Base-by-base conservation (phyloP, 805 yeast species). In the Ogataea pini region DNA sequence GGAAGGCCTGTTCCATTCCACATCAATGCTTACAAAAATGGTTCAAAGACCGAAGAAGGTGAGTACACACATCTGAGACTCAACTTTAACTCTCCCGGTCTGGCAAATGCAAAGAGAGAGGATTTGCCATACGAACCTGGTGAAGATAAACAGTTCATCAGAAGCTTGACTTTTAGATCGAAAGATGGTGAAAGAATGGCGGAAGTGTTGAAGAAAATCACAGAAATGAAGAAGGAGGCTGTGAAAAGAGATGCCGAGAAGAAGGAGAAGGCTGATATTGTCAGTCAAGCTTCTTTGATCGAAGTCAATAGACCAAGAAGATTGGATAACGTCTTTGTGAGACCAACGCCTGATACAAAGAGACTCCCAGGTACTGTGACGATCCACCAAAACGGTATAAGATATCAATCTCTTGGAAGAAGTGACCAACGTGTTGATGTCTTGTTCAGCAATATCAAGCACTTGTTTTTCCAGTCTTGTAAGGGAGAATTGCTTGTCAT, bases 1-100 rank as follows among this genome's bases (percentile, higher is more conserved):
- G 99, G 99, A 54, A 79, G 98, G 61, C 97, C 98, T 1, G 98
- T 94, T 44, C 99, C 99, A 19, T 92, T 94, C 76, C 99, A 92
- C 67, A 90, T 92, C 63, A 89, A 89, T 66, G 76, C 97, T 3
- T 91, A 87, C 72, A 92, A 91, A 62, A 91, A 89, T 64, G 98
- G 97, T 42, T 86, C 96, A 9, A 91, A 90, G 62, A 89, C 85
- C 55, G 99, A 94, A 62, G 98, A 94, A 73, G 98, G 97, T 45
- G 97, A 91, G 57, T 90, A 80, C 67, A 90, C 96, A 1, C 91
- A 88, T 63, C 66, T 92, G 61, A 82, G 99, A 68, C 76, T 92
- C 62, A 92, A 92, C 66, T 89, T 92, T 76, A 83, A 91, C 66
- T 85, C 96, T 1, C 98, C 99, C 1, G 97, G 97, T 60, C 51